These are phyloP conservation scores for Boletus mariae DNA, from an alignment of 1,284 basidiomycete genomes.

Conservation along the genomic window DNA sequence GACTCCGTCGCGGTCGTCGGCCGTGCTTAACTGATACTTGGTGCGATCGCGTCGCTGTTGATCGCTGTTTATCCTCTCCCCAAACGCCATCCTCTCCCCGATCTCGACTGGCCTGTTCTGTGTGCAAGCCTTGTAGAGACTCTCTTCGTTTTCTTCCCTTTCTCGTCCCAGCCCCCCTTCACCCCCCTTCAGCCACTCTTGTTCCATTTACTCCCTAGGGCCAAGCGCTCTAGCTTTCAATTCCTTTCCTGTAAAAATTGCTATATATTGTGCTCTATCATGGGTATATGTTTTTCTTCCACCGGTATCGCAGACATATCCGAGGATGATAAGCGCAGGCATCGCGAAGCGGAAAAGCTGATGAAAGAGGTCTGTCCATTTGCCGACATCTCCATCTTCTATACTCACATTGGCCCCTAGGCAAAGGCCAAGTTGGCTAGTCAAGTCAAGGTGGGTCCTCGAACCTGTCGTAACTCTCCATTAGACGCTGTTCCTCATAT, in stretches of 20 bases:
- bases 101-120: constrained; percentile 17
- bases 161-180: background rate
- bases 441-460: constrained; percentile 70
- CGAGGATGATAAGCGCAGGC: constrained; percentile 59
- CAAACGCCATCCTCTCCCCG: background rate
- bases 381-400: background rate
- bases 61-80: constrained; percentile 14
- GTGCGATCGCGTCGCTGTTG: constrained; percentile 11
- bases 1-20: background rate
- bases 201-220: background rate
- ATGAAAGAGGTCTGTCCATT: constrained; percentile 53
- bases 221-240: constrained; percentile 14
- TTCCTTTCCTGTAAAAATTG: constrained; percentile 3
- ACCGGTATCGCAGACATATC: constrained; percentile 48
- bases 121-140: constrained; percentile 20
- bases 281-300: constrained; percentile 78
- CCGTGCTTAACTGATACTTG: background rate
- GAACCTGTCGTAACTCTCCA: background rate
- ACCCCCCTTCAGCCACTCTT: background rate
- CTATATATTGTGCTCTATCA: constrained; percentile 29
- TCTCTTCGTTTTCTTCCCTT: background rate
- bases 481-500: constrained; percentile 8
- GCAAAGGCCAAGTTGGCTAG: constrained; percentile 62
- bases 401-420: constrained; percentile 33
- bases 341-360: constrained; percentile 65